Conservation (phyloP, 164 flowering plant species). For the Hamamelis virginiana region DNA sequence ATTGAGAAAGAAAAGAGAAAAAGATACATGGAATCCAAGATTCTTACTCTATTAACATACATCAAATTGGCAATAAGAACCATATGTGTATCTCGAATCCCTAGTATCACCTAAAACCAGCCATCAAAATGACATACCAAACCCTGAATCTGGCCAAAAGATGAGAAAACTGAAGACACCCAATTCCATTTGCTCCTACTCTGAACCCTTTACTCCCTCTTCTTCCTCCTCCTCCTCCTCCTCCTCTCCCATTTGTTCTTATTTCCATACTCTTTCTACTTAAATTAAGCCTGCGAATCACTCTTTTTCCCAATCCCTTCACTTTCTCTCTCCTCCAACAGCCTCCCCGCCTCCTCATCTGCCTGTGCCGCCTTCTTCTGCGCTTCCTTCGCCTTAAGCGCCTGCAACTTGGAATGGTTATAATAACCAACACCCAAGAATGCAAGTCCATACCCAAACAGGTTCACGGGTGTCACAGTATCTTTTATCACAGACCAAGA, state of each 20-base stretch:
- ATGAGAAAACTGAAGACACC: slow-evolving; percentile 1
- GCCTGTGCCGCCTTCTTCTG: slow-evolving; percentile 39
- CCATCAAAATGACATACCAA: slow-evolving; percentile 14
- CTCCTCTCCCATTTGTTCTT: not conserved
- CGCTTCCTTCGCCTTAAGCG: slow-evolving; percentile 49
- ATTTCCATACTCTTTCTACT: not conserved
- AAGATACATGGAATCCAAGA: slow-evolving; percentile 20
- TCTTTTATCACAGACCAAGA: slow-evolving; percentile 59
- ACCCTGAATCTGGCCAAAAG: slow-evolving; percentile 7
- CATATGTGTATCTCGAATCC: slow-evolving; percentile 15
- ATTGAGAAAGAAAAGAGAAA: not conserved
- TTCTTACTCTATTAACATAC: slow-evolving; percentile 13
- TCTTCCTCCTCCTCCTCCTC: not conserved
- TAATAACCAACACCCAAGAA: slow-evolving; percentile 52
- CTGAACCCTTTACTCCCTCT: slow-evolving; percentile 7
- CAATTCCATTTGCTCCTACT: slow-evolving; percentile 3
- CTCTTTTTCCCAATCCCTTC: slow-evolving; percentile 35
- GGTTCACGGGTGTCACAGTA: slow-evolving; percentile 45
- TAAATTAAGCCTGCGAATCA: slow-evolving; percentile 25
- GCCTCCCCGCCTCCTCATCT: slow-evolving; percentile 41
- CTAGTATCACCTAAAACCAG: slow-evolving; percentile 4
- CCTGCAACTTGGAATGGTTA: slow-evolving; percentile 49
- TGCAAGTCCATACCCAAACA: slow-evolving; percentile 49
- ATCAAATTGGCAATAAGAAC: slow-evolving; percentile 1
- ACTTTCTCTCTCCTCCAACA: slow-evolving; percentile 44